These are phyloP conservation scores for Aaosphaeria arxii DNA, from an alignment of 2,329 filamentous ascomycete species.

Conservation along the genomic window DNA sequence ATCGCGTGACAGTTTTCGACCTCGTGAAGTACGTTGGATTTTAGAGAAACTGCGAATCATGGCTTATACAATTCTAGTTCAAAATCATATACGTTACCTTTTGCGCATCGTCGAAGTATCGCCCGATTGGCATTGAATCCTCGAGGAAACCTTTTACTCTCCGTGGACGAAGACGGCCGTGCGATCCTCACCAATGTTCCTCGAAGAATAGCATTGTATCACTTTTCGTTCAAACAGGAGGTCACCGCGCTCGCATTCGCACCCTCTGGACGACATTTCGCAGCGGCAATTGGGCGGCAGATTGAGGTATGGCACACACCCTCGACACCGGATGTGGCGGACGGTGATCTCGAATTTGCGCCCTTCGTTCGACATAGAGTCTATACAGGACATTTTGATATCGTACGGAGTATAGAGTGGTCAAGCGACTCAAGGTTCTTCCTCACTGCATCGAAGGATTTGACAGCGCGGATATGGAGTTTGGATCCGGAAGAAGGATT, in stretches of 20 bases:
- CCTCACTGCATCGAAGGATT: constrained; percentile 83
- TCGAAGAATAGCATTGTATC: constrained; percentile 81
- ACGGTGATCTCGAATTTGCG: constrained; percentile 77
- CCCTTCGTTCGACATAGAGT: constrained; percentile 87
- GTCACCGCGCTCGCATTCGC: constrained; percentile 86
- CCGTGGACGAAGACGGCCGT: constrained; percentile 89
- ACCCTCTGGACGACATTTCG: constrained; percentile 87
- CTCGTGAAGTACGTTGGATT: constrained; percentile 72
- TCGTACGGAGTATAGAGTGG: constrained; percentile 85
- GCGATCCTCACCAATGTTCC: constrained; percentile 90
- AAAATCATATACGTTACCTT: constrained; percentile 82
- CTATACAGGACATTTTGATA: constrained; percentile 85
- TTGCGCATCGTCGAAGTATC: constrained; percentile 93
- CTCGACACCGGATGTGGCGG: constrained; percentile 75
- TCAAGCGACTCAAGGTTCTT: constrained; percentile 96
- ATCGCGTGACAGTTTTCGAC: constrained; percentile 93
- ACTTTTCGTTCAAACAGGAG: constrained; percentile 88
- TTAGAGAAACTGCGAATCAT: constrained; percentile 1
- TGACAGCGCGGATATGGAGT: constrained; percentile 95
- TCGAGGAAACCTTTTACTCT: constrained; percentile 85
- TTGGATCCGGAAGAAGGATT: constrained; percentile 83
- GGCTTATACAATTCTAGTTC: constrained; percentile 53
- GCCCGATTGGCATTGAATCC: constrained; percentile 83
- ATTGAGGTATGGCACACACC: constrained; percentile 97
- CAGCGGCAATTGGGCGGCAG: constrained; percentile 79